phyloP scores from a whole-genome alignment of 78 protist species.

The Tieghemostelium lacteum region DNA sequence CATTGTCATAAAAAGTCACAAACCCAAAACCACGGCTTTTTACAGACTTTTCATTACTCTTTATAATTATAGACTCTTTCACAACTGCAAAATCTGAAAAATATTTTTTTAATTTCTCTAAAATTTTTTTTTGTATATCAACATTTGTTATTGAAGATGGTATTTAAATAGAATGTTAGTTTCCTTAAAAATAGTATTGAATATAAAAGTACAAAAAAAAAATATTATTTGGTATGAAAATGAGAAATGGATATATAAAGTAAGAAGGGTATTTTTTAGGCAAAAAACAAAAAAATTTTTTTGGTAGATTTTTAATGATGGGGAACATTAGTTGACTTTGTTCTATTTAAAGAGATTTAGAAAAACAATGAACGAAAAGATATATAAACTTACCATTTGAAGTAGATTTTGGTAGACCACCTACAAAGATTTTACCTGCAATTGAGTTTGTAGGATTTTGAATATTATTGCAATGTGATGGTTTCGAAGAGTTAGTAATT shows the following conservation, averaged over 20 bases:
- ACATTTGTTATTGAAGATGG: background rate
- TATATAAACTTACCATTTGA: conserved; percentile 78
- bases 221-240: background rate
- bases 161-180: background rate
- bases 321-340: too few species aligned
- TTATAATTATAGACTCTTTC: conserved; percentile 44
- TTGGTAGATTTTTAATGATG: too few species aligned
- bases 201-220: background rate
- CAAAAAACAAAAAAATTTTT: too few species aligned
- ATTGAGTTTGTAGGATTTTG: background rate
- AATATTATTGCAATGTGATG: too few species aligned
- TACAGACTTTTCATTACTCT: conserved; percentile 35
- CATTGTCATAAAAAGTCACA: conserved; percentile 45
- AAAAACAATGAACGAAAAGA: too few species aligned
- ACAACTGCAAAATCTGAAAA: conserved; percentile 43
- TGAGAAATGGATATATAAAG: too few species aligned
- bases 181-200: background rate
- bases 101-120: conserved; percentile 56
- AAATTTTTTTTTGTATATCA: too few species aligned
- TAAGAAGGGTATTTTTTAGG: too few species aligned
- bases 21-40: conserved; percentile 79
- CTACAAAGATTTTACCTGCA: conserved; percentile 72
- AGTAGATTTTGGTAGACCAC: conserved; percentile 58
- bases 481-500: too few species aligned
- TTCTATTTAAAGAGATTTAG: too few species aligned